phyloP scores from a whole-genome alignment of 306 rosid genomes.

The Mimosa pudica region DNA sequence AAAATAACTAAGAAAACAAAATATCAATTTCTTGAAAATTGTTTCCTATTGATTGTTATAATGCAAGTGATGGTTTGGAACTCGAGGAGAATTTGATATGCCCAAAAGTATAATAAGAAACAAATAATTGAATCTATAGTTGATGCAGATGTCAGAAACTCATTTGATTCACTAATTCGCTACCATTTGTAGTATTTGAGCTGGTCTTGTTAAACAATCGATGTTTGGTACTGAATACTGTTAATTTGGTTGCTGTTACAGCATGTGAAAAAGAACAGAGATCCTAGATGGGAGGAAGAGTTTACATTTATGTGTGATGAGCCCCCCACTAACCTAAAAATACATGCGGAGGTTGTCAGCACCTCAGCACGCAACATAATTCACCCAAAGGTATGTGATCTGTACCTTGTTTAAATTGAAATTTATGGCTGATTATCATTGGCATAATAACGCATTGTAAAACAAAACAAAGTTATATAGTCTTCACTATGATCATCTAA shows the following conservation, averaged over 20 bases:
- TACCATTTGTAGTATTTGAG: background rate
- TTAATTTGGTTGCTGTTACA: conserved; percentile 30
- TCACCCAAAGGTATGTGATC: conserved; percentile 66
- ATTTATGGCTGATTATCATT: background rate
- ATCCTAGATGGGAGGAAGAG: conserved; percentile 95
- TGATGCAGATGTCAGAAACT: background rate
- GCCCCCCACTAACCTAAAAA: conserved; percentile 71
- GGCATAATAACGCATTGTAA: background rate
- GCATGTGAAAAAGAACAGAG: conserved; percentile 75
- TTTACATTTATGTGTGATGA: conserved; percentile 68
- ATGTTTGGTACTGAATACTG: background rate
- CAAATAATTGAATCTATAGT: background rate
- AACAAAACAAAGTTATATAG: background rate
- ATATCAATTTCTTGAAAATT: background rate
- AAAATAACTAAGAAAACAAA: background rate
- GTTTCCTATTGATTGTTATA: background rate
- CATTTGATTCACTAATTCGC: background rate
- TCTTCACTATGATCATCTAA: background rate
- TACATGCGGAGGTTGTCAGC: conserved; percentile 86
- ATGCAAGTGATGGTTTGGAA: background rate
- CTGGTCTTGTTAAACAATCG: background rate
- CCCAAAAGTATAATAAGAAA: background rate
- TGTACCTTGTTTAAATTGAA: background rate
- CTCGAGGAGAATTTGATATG: background rate
- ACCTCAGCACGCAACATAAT: conserved; percentile 71